phyloP scores from a whole-genome alignment of 1,284 basidiomycete genomes.

The Amylostereum areolatum region DNA sequence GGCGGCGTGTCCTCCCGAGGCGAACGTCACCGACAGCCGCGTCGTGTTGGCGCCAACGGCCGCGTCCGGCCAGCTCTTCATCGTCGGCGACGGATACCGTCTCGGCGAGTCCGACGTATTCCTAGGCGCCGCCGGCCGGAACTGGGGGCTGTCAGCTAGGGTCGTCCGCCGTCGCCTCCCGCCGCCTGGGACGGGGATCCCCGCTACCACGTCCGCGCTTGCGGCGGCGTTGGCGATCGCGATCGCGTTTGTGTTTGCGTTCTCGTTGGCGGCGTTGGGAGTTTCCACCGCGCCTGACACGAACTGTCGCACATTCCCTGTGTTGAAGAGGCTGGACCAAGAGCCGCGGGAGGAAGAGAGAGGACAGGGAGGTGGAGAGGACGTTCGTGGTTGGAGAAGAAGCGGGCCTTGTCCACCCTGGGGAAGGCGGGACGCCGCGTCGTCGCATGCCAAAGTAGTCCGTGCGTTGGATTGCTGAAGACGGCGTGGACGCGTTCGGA shows the following conservation, averaged over 20 bases:
- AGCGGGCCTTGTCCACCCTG: conserved; percentile 32
- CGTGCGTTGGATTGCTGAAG: too few relatives aligned
- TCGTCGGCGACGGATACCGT: conserved; percentile 24
- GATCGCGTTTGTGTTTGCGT: conserved; percentile 18
- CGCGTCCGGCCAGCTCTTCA: conserved; percentile 55
- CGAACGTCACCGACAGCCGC: conserved; percentile 30
- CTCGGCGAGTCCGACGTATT: conserved; percentile 16
- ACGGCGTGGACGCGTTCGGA: not conserved
- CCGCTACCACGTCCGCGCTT: conserved; percentile 3
- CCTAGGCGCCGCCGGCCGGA: not conserved
- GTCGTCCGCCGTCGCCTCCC: conserved; percentile 3
- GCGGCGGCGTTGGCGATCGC: not conserved
- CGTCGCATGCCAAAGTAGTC: too few relatives aligned
- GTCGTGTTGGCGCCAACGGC: conserved; percentile 9
- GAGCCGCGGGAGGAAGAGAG: conserved; percentile 62
- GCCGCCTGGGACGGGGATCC: conserved; percentile 13
- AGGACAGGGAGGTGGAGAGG: conserved; percentile 30
- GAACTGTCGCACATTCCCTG: conserved; percentile 57
- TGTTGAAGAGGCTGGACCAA: conserved; percentile 70
- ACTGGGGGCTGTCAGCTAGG: conserved; percentile 1
- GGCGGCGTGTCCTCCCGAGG: conserved; percentile 5
- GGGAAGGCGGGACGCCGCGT: conserved; percentile 21
- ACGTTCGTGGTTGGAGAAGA: conserved; percentile 29
- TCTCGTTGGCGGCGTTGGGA: conserved; percentile 28
- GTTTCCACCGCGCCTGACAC: conserved; percentile 24